These are phyloP conservation scores for Diaporthe humulicola DNA, from an alignment of 2,329 filamentous ascomycete species.

Conservation along the genomic window DNA sequence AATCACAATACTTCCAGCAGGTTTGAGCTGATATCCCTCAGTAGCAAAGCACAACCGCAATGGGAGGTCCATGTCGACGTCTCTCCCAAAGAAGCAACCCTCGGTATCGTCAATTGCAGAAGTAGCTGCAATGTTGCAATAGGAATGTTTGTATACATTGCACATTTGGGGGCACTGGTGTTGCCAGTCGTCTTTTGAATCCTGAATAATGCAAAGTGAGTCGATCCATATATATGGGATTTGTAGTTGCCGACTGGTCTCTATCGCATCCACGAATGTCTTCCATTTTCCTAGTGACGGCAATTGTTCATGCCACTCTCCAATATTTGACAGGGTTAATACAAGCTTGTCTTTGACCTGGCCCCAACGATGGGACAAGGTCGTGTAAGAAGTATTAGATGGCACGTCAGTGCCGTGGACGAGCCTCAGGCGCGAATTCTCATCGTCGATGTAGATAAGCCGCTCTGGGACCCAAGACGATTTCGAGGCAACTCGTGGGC, in stretches of 20 bases:
- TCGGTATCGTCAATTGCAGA: conserved; percentile 13
- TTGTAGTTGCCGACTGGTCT: neutral
- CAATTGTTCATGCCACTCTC: neutral
- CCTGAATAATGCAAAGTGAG: neutral
- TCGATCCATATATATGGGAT: conserved; percentile 5
- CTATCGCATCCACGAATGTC: conserved; percentile 5
- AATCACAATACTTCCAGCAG: neutral
- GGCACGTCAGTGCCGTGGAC: conserved; percentile 5
- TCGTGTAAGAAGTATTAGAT: neutral
- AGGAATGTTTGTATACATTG: conserved; percentile 12
- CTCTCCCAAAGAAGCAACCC: conserved; percentile 8
- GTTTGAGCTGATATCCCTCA: neutral
- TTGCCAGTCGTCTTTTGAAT: conserved; percentile 9
- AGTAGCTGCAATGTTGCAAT: conserved; percentile 16
- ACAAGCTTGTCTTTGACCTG: conserved; percentile 17
- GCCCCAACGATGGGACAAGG: conserved; percentile 8
- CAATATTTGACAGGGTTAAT: neutral
- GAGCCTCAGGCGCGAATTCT: conserved; percentile 14
- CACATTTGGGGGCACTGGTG: conserved; percentile 9
- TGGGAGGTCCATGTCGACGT: conserved; percentile 13
- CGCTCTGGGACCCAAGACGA: conserved; percentile 9
- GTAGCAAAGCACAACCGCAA: neutral
- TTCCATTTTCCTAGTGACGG: conserved; percentile 1
- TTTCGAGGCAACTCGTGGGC: neutral
- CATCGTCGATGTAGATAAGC: conserved; percentile 2